Evolutionary conservation across 192 early-diverging fungal genomes (phyloP).

Genomic region (Backusella tarrabulga): DNA sequence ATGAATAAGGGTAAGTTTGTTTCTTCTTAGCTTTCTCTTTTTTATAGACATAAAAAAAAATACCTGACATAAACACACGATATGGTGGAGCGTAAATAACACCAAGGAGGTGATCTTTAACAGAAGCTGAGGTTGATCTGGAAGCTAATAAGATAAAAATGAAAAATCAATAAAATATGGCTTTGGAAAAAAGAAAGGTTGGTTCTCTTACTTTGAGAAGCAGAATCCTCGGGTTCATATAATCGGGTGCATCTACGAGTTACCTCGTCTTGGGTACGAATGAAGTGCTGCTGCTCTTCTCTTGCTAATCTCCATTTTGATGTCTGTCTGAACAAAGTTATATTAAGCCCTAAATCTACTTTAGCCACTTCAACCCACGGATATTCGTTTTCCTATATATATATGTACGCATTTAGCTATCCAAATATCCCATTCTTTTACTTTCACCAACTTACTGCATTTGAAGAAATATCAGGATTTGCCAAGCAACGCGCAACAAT

Average conservation of each 20-base stretch:
- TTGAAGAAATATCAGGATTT: constrained; percentile 19
- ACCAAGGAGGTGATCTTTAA: constrained; percentile 44
- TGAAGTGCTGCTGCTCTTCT: constrained; percentile 54
- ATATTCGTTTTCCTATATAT: constrained; percentile 15
- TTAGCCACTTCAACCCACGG: constrained; percentile 72
- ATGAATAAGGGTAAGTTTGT: neutral
- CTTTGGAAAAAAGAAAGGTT: neutral
- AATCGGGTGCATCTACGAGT: constrained; percentile 60
- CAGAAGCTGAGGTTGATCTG: constrained; percentile 18
- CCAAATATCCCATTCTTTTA: neutral
- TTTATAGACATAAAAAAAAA: neutral
- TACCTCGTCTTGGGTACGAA: constrained; percentile 58
- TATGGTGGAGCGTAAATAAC: constrained; percentile 55
- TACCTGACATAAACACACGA: constrained; percentile 40
- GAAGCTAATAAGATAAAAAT: neutral
- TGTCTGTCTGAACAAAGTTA: constrained; percentile 55
- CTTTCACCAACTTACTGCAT: neutral
- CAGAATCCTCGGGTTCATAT: constrained; percentile 41
- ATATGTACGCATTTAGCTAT: neutral
- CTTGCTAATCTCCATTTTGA: constrained; percentile 49
- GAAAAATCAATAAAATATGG: neutral
- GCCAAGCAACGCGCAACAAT: constrained; percentile 55
- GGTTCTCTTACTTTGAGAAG: constrained; percentile 4
- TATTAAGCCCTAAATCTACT: constrained; percentile 50
- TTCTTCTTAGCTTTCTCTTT: neutral